Evolutionary conservation across 2,329 filamentous ascomycete species (phyloP).

Genomic region (Hypoxylon sp.): DNA sequence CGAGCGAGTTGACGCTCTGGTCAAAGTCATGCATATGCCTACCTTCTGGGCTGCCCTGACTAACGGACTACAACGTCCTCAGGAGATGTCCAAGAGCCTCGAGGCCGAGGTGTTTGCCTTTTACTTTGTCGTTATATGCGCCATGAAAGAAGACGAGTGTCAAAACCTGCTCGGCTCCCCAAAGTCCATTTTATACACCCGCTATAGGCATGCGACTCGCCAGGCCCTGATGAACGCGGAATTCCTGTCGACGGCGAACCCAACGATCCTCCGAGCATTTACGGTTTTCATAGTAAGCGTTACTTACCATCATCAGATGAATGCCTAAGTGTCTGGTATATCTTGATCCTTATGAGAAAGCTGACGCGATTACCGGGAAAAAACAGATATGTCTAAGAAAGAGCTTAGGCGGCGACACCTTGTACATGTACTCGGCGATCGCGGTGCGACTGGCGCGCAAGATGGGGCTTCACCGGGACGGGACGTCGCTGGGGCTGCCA

Average conservation of each 20-base stretch:
- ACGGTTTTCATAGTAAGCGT: conserved; percentile 24
- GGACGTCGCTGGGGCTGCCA: conserved; percentile 53
- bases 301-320: too few species aligned
- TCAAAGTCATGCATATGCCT: conserved; percentile 42
- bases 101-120: conserved; percentile 69
- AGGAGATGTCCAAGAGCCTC: conserved; percentile 52
- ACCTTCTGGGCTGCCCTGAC: conserved; percentile 41
- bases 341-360: conserved; percentile 60
- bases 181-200: conserved; percentile 52
- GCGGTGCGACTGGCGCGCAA: conserved; percentile 45
- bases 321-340: too few species aligned
- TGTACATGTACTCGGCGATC: conserved; percentile 29
- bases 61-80: conserved; percentile 17
- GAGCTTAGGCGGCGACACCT: conserved; percentile 21
- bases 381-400: conserved; percentile 44
- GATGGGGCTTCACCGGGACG: conserved; percentile 60
- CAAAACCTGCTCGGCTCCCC: conserved; percentile 58
- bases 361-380: conserved; percentile 31
- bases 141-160: conserved; percentile 57
- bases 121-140: conserved; percentile 66
- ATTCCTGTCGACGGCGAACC: conserved; percentile 52
- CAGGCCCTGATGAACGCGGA: conserved; percentile 70
- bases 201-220: conserved; percentile 69
- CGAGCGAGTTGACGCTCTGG: conserved; percentile 23
- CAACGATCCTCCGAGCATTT: conserved; percentile 29